phyloP scores from a whole-genome alignment of 2,329 filamentous ascomycete species.

The Pseudocercospora cruenta region DNA sequence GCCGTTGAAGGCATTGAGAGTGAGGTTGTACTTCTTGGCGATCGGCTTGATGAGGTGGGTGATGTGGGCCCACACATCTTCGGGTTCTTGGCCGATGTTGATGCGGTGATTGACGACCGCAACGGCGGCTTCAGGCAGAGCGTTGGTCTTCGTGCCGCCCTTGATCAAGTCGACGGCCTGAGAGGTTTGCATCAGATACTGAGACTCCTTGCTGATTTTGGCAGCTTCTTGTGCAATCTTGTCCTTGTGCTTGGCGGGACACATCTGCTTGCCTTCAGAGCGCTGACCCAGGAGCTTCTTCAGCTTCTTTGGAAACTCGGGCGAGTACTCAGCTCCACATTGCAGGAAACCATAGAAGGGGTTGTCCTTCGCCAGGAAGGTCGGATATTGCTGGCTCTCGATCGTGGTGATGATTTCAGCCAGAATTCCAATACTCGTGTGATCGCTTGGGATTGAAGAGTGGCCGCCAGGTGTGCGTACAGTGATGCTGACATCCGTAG shows the following conservation, averaged over 20 bases:
- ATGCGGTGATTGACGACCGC: conserved; percentile 61
- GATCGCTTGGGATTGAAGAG: conserved; percentile 57
- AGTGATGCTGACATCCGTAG: conserved; percentile 62
- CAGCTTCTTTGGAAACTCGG: conserved; percentile 47
- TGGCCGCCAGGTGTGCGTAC: conserved; percentile 64
- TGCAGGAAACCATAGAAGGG: conserved; percentile 61
- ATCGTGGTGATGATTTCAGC: conserved; percentile 68
- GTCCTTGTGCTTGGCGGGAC: conserved; percentile 44
- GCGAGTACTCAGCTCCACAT: conserved; percentile 62
- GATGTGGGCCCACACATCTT: conserved; percentile 52
- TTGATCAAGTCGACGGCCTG: conserved; percentile 59
- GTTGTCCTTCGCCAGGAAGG: conserved; percentile 55
- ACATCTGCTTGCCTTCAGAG: conserved; percentile 37
- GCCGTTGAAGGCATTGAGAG: conserved; percentile 54
- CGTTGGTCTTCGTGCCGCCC: conserved; percentile 63
- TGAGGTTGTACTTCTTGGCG: conserved; percentile 53
- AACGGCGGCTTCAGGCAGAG: conserved; percentile 59
- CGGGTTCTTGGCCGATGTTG: conserved; percentile 57
- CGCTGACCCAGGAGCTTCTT: conserved; percentile 36
- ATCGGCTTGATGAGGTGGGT: conserved; percentile 52
- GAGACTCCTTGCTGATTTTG: conserved; percentile 46
- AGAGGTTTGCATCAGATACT: conserved; percentile 61
- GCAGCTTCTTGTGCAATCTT: conserved; percentile 40
- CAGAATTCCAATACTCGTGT: conserved; percentile 72
- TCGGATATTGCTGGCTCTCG: conserved; percentile 61